Evolutionary conservation across 768 basidiomycete species (phyloP), one percentile per base, ranked within the genome.

Genomic region (Kwoniella sp.): DNA sequence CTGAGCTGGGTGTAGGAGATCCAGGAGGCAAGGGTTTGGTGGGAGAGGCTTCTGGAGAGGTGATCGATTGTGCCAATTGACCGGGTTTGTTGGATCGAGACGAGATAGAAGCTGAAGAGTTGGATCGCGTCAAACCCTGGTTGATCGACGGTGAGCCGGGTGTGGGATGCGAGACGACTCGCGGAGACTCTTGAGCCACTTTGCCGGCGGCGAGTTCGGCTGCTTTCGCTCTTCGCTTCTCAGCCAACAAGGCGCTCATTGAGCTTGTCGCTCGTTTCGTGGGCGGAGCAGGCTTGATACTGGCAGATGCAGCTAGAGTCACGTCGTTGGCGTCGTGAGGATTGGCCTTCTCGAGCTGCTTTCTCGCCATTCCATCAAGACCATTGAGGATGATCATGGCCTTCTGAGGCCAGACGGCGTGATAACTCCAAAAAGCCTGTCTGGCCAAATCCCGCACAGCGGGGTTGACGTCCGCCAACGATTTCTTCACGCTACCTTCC

Each of bases 291-390:
- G 54, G 30, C 38, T 60, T 59, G 22, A 63, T 48, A 22, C 63
- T 31, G 1, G 66, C 23, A 28, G 26, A n/a, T 2, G 66, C 50
- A 15, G 29, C 15, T 17, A 29, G 34, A 12, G 45, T 37, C 7
- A 37, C 61, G 41, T 86, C 50, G 22, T 34, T 63, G 28, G 38
- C 23, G 5, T 55, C 58, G 28, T 51, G 83, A 0, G 92, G 91
- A 70, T 92, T 91, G 1, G 83, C 87, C 81, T 90, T 94, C 76
- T 96, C 92, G 31, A 98, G 82, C 80, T 92, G 89, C 81, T 91
- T 95, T 66, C 87, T 85, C 20, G 87, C 87, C 15, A 81, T 81
- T 1, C 84, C 66, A 75, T 96, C 93, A 66, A 98, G 82, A 0
- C 82, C 76, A 58, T 87, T 86, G 64, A 93, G 72, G 57, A 97